Evolutionary conservation across 106 monocot genomes (phyloP), one percentile per base, ranked within the genome.

Genomic region (Acorus gramineus): DNA sequence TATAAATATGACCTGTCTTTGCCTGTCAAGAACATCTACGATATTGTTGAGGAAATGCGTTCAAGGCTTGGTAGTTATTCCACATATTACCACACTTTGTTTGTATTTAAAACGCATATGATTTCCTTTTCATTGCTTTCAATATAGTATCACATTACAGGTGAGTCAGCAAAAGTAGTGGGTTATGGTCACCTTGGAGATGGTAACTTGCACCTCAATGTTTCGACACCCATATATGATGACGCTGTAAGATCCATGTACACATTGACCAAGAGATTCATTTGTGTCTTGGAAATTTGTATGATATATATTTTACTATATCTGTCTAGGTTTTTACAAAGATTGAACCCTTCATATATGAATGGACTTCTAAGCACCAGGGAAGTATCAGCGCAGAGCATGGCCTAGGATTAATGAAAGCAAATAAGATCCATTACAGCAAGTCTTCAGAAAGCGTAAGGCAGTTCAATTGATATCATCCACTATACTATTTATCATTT

Each of bases 381-480:
- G 95, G 95, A 60, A 96, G 95, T 66, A 87, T 96, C 49, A 96
- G 95, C 63, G 95, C 95, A 47, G 95, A 96, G 75, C 95, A 96
- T 81, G 95, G 95, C 8, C 77, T 96, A 62, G 95, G 95, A 44
- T 52, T 85, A 54, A 96, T 96, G 95, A 96, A 96, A 85, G 95
- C 95, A 14, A 78, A 96, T 53, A 96, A 87, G 71, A 90, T 96
- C 72, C 87, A 87, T 64, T 96, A 96, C 69, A 96, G 95, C 84
- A 96, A 90, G 68, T 81, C 90, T 63, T 2, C 80, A 52, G 90
- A 96, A 82, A 67, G 74, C 52, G 95, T 96, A 80, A 65, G 61
- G 28, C 28, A 28, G 28, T 28, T 28, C 28, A 28, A 28, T 28
- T 28, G 28, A 28, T 28, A 28, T 28, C 28, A 28, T 28, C 28